These are phyloP conservation scores for Colletotrichum sp. DNA, from an alignment of 2,329 filamentous ascomycete genomes.

Conservation along the genomic window DNA sequence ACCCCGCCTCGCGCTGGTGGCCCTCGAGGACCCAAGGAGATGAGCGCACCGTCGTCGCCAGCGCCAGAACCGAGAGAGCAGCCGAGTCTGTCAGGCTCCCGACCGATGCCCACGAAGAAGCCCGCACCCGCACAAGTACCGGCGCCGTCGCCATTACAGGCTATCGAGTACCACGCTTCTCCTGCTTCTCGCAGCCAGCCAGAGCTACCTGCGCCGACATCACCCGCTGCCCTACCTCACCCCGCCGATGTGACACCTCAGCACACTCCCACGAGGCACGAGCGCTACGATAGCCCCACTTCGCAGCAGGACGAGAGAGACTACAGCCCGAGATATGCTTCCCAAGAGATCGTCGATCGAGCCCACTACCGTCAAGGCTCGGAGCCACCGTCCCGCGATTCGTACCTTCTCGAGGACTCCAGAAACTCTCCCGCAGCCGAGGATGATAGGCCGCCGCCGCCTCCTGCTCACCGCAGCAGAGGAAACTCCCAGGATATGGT, in stretches of 20 bases:
- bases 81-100: conserved; percentile 10
- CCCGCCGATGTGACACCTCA: conserved; percentile 7
- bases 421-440: conserved; percentile 41
- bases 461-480: conserved; percentile 58
- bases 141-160: conserved; percentile 58
- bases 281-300: conserved; percentile 40
- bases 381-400: conserved; percentile 36
- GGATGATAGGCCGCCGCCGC: conserved; percentile 57
- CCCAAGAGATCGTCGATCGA: conserved; percentile 29
- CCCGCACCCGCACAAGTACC: conserved; percentile 43
- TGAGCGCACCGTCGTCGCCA: background rate
- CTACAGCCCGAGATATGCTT: conserved; percentile 37
- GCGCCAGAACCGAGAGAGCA: background rate
- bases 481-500: conserved; percentile 45
- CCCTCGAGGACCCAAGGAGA: conserved; percentile 15
- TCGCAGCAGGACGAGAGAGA: conserved; percentile 41
- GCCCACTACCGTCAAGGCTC: conserved; percentile 43
- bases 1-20: conserved; percentile 47
- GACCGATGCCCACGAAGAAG: conserved; percentile 31
- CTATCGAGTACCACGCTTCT: conserved; percentile 54
- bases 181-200: conserved; percentile 32
- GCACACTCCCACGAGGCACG: conserved; percentile 23
- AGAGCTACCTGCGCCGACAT: conserved; percentile 42
- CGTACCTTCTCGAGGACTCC: conserved; percentile 32
- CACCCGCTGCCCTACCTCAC: conserved; percentile 26